A percentile compares a stretch with the other conserved stretches of the same genome.
Conservation (phyloP, 176 grass and related monocot genomes). For the Themeda triandra region DNA sequence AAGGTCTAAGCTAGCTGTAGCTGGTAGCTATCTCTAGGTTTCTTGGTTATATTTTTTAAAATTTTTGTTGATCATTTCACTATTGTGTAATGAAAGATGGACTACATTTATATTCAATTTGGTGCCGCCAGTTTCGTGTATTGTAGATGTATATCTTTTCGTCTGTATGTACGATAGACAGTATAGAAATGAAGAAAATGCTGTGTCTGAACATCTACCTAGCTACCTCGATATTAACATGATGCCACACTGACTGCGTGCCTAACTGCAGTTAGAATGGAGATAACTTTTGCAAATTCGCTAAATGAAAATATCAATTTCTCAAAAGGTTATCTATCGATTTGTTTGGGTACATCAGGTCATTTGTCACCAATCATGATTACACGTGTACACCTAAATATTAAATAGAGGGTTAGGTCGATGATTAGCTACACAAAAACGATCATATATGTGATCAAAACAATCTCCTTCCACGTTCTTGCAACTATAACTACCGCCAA, state of each 20-base stretch:
- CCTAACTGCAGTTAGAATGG: background rate
- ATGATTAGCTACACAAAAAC: constrained; percentile 4
- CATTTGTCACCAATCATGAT: constrained; percentile 4
- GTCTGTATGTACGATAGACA: background rate
- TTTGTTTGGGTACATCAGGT: background rate
- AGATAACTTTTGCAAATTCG: background rate
- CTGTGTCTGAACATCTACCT: background rate
- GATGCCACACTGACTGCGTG: background rate
- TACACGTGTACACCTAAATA: constrained; percentile 16
- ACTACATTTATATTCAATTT: background rate
- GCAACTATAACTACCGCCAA: constrained; percentile 12
- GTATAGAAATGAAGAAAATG: background rate
- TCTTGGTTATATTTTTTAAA: background rate
- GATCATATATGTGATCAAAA: constrained; percentile 1
- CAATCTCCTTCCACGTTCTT: constrained; percentile 8
- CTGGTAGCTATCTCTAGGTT: constrained; percentile 15
- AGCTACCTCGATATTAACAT: background rate
- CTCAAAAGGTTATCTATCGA: background rate
- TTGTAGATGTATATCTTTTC: background rate
- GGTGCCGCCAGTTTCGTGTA: background rate
- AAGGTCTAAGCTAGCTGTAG: background rate
- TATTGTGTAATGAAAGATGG: background rate
- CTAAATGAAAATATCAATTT: background rate
- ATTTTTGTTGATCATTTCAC: background rate
- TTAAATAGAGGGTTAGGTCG: constrained; percentile 3